phyloP scores from a whole-genome alignment of 176 grass and related monocot species.

The Thinopyrum elongatum region DNA sequence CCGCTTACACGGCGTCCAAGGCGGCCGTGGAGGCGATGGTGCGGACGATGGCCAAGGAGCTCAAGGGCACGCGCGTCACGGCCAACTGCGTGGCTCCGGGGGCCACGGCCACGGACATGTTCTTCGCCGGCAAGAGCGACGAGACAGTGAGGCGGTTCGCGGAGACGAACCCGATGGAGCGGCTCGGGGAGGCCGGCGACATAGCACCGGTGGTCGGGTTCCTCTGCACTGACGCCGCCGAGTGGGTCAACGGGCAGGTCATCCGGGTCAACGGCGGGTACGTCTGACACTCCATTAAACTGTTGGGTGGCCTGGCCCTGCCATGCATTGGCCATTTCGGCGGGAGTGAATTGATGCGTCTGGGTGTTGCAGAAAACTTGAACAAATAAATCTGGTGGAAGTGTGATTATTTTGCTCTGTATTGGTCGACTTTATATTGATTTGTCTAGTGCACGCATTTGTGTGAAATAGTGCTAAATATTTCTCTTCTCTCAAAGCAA shows the following conservation, averaged over 20 bases:
- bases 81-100: constrained; percentile 59
- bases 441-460: too few relatives aligned
- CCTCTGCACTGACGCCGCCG: constrained; percentile 51
- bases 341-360: too few relatives aligned
- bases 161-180: constrained; percentile 40
- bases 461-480: too few relatives aligned
- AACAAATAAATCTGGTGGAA: too few relatives aligned
- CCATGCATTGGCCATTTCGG: too few relatives aligned
- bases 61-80: constrained; percentile 48
- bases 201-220: constrained; percentile 62
- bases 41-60: constrained; percentile 51
- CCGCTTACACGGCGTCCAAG: constrained; percentile 51
- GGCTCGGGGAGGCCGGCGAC: constrained; percentile 42
- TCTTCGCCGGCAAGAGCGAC: constrained; percentile 48
- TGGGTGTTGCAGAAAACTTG: too few relatives aligned
- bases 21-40: constrained; percentile 60
- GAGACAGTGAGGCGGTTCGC: constrained; percentile 8
- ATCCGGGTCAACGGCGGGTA: constrained; percentile 50
- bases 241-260: constrained; percentile 69
- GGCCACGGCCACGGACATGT: constrained; percentile 55
- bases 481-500: too few relatives aligned
- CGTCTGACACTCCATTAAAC: not conserved
- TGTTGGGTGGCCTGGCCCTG: too few relatives aligned
- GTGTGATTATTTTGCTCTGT: too few relatives aligned
- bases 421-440: too few relatives aligned